Percentiles rank a stretch among this genome's conserved stretches.
Conservation (phyloP, 2,329 filamentous ascomycete genomes). For the Aspergillus texensis region DNA sequence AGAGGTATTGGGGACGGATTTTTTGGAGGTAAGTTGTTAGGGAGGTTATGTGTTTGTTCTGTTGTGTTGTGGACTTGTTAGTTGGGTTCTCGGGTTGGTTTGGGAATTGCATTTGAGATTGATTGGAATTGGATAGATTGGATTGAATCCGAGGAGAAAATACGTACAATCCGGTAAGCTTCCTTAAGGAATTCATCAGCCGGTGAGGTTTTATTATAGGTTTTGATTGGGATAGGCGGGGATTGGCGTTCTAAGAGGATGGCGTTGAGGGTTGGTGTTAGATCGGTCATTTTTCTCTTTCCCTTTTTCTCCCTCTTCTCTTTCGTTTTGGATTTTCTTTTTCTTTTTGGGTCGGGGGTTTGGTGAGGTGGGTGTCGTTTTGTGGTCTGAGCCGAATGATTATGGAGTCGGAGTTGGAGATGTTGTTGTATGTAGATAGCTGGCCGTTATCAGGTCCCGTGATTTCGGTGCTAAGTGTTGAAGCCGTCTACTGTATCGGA, state of each 20-base stretch:
- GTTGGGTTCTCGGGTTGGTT: neutral
- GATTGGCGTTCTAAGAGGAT: slow-evolving; percentile 34
- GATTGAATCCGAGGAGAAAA: slow-evolving; percentile 1
- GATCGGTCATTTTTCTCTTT: slow-evolving; percentile 37
- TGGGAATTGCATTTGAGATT: too few species aligned
- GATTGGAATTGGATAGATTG: too few species aligned
- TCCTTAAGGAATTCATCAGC: slow-evolving; percentile 89
- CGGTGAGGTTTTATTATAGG: slow-evolving; percentile 5
- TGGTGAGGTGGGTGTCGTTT: neutral
- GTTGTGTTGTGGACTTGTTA: slow-evolving; percentile 3
- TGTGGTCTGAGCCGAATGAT: neutral
- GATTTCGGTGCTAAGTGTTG: neutral
- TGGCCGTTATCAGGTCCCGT: neutral
- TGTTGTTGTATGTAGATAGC: neutral
- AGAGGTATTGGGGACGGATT: slow-evolving; percentile 89
- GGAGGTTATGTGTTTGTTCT: slow-evolving; percentile 84
- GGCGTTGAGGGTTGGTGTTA: slow-evolving; percentile 40
- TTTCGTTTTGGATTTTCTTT: too few species aligned
- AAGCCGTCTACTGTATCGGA: too few species aligned
- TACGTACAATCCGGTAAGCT: slow-evolving; percentile 80
- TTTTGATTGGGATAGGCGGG: slow-evolving; percentile 32
- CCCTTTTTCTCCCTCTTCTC: neutral
- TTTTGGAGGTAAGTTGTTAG: slow-evolving; percentile 78
- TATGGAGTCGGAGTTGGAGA: neutral
- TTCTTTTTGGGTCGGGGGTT: neutral